Percentiles rank a stretch among this genome's conserved stretches.
These are phyloP conservation scores for Sporisorium sorghi DNA, from an alignment of 1,284 basidiomycete species.

Conservation along the genomic window DNA sequence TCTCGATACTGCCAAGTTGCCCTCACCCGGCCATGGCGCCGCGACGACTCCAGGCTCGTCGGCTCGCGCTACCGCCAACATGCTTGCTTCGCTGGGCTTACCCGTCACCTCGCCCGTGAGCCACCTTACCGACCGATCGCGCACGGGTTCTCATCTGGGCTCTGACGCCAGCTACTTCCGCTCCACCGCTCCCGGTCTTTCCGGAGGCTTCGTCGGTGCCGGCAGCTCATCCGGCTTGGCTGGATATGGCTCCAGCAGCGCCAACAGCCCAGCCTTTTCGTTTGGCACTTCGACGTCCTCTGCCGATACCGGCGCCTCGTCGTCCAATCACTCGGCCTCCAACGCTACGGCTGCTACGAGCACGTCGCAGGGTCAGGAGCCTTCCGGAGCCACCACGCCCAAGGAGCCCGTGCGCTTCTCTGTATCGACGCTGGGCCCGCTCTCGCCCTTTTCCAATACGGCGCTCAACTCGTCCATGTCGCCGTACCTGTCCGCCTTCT, in stretches of 20 bases:
- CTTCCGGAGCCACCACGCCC: slow-evolving; percentile 32
- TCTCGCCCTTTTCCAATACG: slow-evolving; percentile 66
- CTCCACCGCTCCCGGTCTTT: slow-evolving; percentile 42
- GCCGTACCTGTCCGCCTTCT: slow-evolving; percentile 67
- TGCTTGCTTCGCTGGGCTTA: slow-evolving; percentile 49
- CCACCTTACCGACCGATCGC: slow-evolving; percentile 45
- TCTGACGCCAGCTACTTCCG: slow-evolving; percentile 51
- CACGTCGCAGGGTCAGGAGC: slow-evolving; percentile 32
- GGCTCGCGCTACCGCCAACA: slow-evolving; percentile 38
- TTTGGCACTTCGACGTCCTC: slow-evolving; percentile 39
- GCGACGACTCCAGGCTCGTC: slow-evolving; percentile 41
- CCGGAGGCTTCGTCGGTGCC: slow-evolving; percentile 24
- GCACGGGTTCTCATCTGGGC: slow-evolving; percentile 31
- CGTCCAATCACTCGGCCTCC: slow-evolving; percentile 30
- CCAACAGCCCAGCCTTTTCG: slow-evolving; percentile 47
- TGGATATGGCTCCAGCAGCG: slow-evolving; percentile 28
- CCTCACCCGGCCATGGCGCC: slow-evolving; percentile 41
- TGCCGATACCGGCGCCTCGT: slow-evolving; percentile 20
- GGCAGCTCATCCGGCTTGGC: slow-evolving; percentile 18
- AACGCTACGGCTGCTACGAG: slow-evolving; percentile 24
- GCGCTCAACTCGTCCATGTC: slow-evolving; percentile 65
- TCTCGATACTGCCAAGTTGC: slow-evolving; percentile 48
- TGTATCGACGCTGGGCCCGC: slow-evolving; percentile 55
- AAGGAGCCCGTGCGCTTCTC: slow-evolving; percentile 65
- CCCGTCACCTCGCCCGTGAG: slow-evolving; percentile 48